Evolutionary conservation across 176 grass and related monocot species (phyloP), one percentile per base, ranked within the genome.

Genomic region (Coix lacrymajobi): DNA sequence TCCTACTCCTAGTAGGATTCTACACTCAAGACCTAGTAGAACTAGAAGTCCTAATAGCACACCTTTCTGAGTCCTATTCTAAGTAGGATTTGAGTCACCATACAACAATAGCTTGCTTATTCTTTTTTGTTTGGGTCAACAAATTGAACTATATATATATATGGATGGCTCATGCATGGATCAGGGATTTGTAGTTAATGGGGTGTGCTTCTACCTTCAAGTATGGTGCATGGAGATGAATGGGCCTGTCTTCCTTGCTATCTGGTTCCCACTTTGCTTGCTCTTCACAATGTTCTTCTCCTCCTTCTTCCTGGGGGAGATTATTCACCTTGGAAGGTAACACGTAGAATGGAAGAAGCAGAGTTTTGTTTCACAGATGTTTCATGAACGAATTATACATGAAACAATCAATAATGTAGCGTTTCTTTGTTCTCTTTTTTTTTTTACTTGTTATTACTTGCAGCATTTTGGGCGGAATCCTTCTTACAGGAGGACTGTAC

Each of bases 191-290:
- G 20, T 40, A 40, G 66, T 69, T n/a, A 7, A 4, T 40, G 66
- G 36, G 3, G 66, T 38, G 2, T 69, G 10, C 20, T n/a, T 6
- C 66, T 69, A 69, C 20, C 66, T 69, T 6, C 36, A 69, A 69
- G 66, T 40, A 40, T 69, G 66, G 66, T 69, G 66, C 66, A 69
- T 40, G 66, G 66, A 69, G 36, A 69, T 69, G 66, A 69, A 38
- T n/a, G 66, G 66, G 4, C 66, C 66, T 0, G 36, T 69, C 66
- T 69, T 69, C 11, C 66, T 69, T 4, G 66, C 34, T n/a, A 40
- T 69, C 20, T 69, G 66, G 34, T 69, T 69, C 33, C 66, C 66
- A 19, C 34, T 69, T 37, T 39, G 36, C 66, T 69, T 40, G 3
- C 36, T 69, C 66, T 25, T 69, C 17, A 69, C 66, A 69, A 40